phyloP scores from a whole-genome alignment of 768 basidiomycete species.

The Agaricus sinodeliciosus region DNA sequence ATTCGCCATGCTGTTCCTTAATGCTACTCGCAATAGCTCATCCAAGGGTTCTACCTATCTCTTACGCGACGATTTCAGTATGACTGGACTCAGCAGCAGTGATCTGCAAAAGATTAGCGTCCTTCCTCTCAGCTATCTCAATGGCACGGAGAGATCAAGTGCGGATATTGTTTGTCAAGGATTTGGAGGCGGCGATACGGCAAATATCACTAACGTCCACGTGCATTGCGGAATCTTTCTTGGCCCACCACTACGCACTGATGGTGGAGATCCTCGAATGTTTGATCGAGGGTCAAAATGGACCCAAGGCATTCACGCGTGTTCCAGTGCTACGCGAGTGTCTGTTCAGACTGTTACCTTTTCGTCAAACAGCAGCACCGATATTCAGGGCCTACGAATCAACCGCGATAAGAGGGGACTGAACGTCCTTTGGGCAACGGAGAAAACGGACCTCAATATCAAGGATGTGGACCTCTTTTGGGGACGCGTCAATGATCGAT shows the following conservation, averaged over 20 bases:
- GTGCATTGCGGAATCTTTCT: neutral
- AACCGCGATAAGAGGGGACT: neutral
- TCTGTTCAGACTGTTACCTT: neutral
- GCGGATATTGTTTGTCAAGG: neutral
- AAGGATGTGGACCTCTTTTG: neutral
- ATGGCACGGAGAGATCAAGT: neutral
- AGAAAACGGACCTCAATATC: neutral
- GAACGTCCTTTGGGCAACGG: neutral
- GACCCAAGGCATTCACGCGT: slow-evolving; percentile 11
- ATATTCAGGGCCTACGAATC: neutral
- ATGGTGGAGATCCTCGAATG: slow-evolving; percentile 10
- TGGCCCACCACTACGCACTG: neutral
- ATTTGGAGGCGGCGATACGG: neutral
- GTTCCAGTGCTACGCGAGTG: slow-evolving; percentile 3
- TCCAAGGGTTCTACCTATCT: neutral
- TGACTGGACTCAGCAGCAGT: too few relatives aligned
- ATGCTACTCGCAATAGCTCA: neutral
- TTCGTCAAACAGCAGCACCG: neutral
- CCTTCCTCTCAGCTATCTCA: neutral
- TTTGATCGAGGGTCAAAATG: slow-evolving; percentile 6
- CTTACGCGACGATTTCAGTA: neutral
- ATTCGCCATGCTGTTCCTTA: neutral
- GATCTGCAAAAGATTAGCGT: neutral
- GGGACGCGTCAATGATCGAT: neutral
- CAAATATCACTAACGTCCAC: neutral